Percentiles rank a stretch among this genome's conserved stretches.
These are phyloP conservation scores for Myxozyma lipomycoides DNA, from an alignment of 805 yeast species.

Conservation along the genomic window DNA sequence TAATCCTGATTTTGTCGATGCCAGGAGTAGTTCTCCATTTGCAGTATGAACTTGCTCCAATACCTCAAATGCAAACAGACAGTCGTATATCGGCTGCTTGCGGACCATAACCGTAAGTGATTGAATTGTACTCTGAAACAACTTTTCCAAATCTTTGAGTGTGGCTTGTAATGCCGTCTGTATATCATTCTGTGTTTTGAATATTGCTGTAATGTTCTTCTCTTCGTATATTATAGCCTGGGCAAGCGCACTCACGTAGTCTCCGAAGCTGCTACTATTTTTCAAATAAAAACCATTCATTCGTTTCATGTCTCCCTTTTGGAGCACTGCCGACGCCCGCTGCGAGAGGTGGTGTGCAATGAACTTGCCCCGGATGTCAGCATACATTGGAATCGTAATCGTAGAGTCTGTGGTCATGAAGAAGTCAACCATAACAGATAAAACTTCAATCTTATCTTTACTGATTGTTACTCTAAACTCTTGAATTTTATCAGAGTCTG, in stretches of 20 bases:
- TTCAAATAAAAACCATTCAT: slow-evolving; percentile 19
- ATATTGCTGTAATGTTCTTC: slow-evolving; percentile 6
- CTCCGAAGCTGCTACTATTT: slow-evolving; percentile 15
- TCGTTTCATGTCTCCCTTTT: slow-evolving; percentile 1
- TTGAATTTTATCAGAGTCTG: neutral
- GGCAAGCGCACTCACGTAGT: slow-evolving; percentile 7
- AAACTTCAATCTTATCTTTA: neutral
- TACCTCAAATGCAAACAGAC: slow-evolving; percentile 55
- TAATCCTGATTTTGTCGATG: slow-evolving; percentile 25
- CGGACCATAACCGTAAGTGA: slow-evolving; percentile 35
- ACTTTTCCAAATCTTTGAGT: slow-evolving; percentile 28
- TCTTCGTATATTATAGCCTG: slow-evolving; percentile 9
- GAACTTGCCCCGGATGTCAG: slow-evolving; percentile 15
- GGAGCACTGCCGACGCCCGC: slow-evolving; percentile 7
- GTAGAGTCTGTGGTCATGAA: slow-evolving; percentile 17
- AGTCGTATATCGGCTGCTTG: slow-evolving; percentile 45
- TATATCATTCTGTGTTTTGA: slow-evolving; percentile 9
- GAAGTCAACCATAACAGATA: slow-evolving; percentile 23
- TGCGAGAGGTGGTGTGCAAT: slow-evolving; percentile 4
- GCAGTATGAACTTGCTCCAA: slow-evolving; percentile 47
- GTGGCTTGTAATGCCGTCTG: slow-evolving; percentile 16
- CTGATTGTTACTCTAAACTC: slow-evolving; percentile 6
- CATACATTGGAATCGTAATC: slow-evolving; percentile 12
- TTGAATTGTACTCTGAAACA: slow-evolving; percentile 25
- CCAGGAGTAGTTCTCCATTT: slow-evolving; percentile 33